Conservation (phyloP, 2,329 filamentous ascomycete species). For the Fusarium tanahbumbuense region DNA sequence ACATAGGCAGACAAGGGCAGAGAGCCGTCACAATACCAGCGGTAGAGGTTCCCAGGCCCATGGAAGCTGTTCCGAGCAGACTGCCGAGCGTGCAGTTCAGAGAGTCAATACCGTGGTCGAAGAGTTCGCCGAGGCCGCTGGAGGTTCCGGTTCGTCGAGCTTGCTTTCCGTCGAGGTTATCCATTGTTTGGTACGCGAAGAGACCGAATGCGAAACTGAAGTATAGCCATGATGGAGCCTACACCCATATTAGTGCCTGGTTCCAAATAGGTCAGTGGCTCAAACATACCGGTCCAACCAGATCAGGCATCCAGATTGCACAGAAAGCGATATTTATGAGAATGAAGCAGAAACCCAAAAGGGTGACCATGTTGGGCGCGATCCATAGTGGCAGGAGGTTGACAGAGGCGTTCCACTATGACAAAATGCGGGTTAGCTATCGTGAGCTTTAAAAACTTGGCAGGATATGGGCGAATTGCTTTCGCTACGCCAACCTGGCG, state of each 20-base stretch:
- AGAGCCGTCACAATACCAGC: constrained; percentile 92
- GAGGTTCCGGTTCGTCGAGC: constrained; percentile 94
- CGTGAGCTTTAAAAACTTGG: constrained; percentile 15
- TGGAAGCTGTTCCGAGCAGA: constrained; percentile 89
- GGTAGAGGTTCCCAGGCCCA: constrained; percentile 87
- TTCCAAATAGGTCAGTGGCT: neutral
- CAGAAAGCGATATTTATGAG: constrained; percentile 81
- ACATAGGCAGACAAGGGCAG: constrained; percentile 94
- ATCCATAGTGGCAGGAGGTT: constrained; percentile 94
- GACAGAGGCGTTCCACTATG: constrained; percentile 95
- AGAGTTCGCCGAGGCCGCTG: constrained; percentile 93
- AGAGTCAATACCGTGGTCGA: constrained; percentile 98
- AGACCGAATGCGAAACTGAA: constrained; percentile 95
- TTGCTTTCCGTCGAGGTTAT: constrained; percentile 99
- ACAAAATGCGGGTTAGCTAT: constrained; percentile 37
- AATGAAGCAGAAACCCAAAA: constrained; percentile 95
- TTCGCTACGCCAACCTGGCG: neutral
- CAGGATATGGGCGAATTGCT: neutral
- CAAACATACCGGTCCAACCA: constrained; percentile 82
- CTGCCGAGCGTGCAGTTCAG: constrained; percentile 96
- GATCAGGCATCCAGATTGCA: constrained; percentile 85
- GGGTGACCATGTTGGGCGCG: constrained; percentile 96
- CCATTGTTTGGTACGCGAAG: constrained; percentile 99
- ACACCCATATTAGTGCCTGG: constrained; percentile 23
- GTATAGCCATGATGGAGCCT: constrained; percentile 93